Conservation (phyloP, 78 protist genomes). For the Bodo saltans region DNA sequence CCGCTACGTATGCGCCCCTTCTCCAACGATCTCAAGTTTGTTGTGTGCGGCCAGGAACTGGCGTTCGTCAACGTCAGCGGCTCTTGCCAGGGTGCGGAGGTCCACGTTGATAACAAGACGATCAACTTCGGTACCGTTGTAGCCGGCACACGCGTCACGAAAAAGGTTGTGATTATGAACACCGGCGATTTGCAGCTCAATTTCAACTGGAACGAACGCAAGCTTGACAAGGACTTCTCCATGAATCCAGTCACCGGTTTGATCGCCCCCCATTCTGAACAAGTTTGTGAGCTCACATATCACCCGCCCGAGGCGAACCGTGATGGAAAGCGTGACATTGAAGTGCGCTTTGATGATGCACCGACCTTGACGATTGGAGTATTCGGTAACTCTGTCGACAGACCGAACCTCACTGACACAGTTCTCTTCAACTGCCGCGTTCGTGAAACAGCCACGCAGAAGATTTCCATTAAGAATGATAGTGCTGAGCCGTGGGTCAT, state of each 20-base stretch:
- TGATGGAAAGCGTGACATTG: constrained; percentile 19
- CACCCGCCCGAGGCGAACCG: not conserved
- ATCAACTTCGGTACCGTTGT: constrained; percentile 62
- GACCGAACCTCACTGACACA: constrained; percentile 1
- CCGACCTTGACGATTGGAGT: constrained; percentile 33
- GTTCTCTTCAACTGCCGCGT: constrained; percentile 36
- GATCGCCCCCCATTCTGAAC: constrained; percentile 52
- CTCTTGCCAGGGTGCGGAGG: constrained; percentile 50
- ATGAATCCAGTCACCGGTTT: constrained; percentile 48
- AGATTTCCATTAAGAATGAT: constrained; percentile 12
- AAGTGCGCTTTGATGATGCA: not conserved
- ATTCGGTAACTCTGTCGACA: constrained; percentile 45
- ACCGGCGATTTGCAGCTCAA: constrained; percentile 60
- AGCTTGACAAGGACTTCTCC: constrained; percentile 31
- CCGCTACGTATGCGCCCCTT: constrained; percentile 31
- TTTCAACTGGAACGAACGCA: constrained; percentile 30
- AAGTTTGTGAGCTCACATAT: constrained; percentile 43
- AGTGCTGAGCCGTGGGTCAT: constrained; percentile 41
- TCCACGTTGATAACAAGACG: constrained; percentile 42
- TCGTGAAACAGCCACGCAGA: constrained; percentile 22
- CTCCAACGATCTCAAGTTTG: constrained; percentile 31
- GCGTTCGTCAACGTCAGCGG: constrained; percentile 53
- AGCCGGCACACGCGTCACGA: constrained; percentile 12
- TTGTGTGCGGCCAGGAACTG: not conserved
- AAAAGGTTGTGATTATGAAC: constrained; percentile 47